Evolutionary conservation across 1,139 yeast genomes (phyloP), one percentile per base, ranked within the genome.

Genomic region (Suhomyces wounanorum): DNA sequence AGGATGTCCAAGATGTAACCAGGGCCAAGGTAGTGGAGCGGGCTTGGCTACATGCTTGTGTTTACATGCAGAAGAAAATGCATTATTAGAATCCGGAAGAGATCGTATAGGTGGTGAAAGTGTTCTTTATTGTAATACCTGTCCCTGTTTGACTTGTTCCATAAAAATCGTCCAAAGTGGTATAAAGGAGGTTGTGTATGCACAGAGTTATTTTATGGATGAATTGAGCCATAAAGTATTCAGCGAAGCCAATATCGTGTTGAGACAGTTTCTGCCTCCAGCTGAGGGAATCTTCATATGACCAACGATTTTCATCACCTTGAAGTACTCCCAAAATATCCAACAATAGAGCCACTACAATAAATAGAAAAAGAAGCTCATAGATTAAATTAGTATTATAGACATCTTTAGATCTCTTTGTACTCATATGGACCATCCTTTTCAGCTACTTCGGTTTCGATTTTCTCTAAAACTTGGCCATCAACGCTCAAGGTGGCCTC

Each of bases 51-150:
- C 97, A 0, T 94, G 99, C 67, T 71, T 94, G 48, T 94, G 99
- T 67, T 72, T 94, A 39, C 99, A 94, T 67, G 99, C 99, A 0
- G 99, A 94, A 65, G 99, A 94, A 62, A 94, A 95, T 67, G 99
- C 99, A 0, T 73, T 94, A 41, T 70, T 95, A 48, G 99, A 94
- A 66, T 89, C 97, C 11, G 99, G 99, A 1, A 78, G 97, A 55
- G 96, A 89, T 57, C 75, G 99, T 52, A 82, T 91, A 17, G 57
- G 65, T 6, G 69, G 70, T 18, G 63, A 58, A n/a, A 60, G 68
- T 39, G 85, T 83, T 0, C 70, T 94, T 51, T 94, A 94, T 68
- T 95, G 99, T 69, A 94, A 94, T 66, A 94, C 99, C 0, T 94
- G 98, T 63, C 99, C 99, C 0, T 95, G 99, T 65, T 74, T 94